Evolutionary conservation across 805 yeast species (phyloP).

Genomic region (Pichia deserticola): DNA sequence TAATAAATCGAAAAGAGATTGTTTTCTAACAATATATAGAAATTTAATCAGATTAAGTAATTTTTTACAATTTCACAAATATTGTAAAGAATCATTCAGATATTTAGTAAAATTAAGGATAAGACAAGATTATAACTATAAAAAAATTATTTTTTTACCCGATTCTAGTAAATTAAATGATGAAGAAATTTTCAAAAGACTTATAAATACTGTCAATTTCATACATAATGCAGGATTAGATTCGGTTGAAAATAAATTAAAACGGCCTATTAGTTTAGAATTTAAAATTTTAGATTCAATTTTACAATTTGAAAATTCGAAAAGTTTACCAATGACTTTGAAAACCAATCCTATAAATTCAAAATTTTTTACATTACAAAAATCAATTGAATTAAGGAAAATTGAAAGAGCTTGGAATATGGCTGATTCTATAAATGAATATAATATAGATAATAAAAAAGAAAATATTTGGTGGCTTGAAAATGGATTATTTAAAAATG

Average conservation of each 20-base stretch:
- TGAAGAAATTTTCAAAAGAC: conserved; percentile 12
- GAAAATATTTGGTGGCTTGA: conserved; percentile 4
- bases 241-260: conserved; percentile 1
- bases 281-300: conserved; percentile 14
- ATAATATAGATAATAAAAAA: background rate
- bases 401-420: conserved; percentile 2
- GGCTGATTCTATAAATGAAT: background rate
- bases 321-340: background rate
- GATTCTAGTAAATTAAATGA: background rate
- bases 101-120: conserved; percentile 15
- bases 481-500: conserved; percentile 5
- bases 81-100: conserved; percentile 5
- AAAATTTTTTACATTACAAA: conserved; percentile 2
- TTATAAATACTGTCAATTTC: conserved; percentile 21
- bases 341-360: background rate
- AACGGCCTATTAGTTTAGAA: conserved; percentile 9
- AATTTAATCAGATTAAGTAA: conserved; percentile 14
- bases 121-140: conserved; percentile 17
- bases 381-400: conserved; percentile 7
- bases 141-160: conserved; percentile 8
- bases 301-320: conserved; percentile 19
- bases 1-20: conserved; percentile 4
- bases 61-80: conserved; percentile 8
- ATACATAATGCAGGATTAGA: conserved; percentile 20
- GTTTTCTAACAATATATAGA: conserved; percentile 15